phyloP scores from a whole-genome alignment of 495 filamentous ascomycete genomes.

The Penicillium verhagenii region DNA sequence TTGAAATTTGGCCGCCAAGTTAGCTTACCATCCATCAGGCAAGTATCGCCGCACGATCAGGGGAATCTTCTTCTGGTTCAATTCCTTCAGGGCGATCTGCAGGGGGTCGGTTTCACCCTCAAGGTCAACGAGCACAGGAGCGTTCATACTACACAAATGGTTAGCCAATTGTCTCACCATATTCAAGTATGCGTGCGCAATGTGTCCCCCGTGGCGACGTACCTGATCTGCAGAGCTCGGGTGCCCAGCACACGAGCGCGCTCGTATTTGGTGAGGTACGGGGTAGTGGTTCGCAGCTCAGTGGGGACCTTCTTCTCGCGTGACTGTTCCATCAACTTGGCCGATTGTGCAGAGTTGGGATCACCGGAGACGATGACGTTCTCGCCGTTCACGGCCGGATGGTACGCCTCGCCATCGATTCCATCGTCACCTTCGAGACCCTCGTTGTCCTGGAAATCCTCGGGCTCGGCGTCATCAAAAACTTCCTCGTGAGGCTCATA shows the following conservation, averaged over 20 bases:
- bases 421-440: slow-evolving; percentile 39
- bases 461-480: slow-evolving; percentile 66
- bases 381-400: slow-evolving; percentile 46
- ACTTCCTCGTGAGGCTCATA: slow-evolving; percentile 59
- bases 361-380: slow-evolving; percentile 73
- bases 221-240: slow-evolving; percentile 94
- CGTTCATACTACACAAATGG: slow-evolving; percentile 74
- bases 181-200: neutral
- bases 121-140: slow-evolving; percentile 91
- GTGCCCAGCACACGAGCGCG: slow-evolving; percentile 89
- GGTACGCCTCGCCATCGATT: slow-evolving; percentile 53
- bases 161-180: slow-evolving; percentile 10
- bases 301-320: slow-evolving; percentile 89
- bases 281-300: slow-evolving; percentile 86
- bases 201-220: slow-evolving; percentile 23
- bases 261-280: slow-evolving; percentile 99
- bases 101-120: slow-evolving; percentile 98
- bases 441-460: slow-evolving; percentile 51
- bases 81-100: slow-evolving; percentile 95
- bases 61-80: slow-evolving; percentile 97
- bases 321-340: slow-evolving; percentile 56
- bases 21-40: slow-evolving; percentile 90
- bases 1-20: neutral
- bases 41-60: slow-evolving; percentile 91
- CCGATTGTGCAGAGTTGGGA: slow-evolving; percentile 60